Evolutionary conservation across 306 rosid species (phyloP).

Genomic region (Chamaecrista fasciculata): DNA sequence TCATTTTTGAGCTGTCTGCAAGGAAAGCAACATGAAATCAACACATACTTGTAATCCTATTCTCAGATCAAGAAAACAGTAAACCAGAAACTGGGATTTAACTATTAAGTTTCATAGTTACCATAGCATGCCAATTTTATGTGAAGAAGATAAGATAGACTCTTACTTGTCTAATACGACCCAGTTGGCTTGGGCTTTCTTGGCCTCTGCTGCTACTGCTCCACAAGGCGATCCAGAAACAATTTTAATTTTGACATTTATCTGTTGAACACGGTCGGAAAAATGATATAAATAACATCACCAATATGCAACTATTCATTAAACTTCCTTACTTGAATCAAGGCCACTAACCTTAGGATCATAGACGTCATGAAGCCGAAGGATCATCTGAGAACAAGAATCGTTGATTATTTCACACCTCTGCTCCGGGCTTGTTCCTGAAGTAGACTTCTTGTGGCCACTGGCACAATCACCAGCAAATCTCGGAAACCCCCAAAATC

Average conservation of each 20-base stretch:
- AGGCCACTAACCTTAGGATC: constrained; percentile 73
- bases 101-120: not conserved
- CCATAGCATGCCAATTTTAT: constrained; percentile 29
- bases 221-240: constrained; percentile 94
- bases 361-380: constrained; percentile 94
- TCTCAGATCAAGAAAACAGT: constrained; percentile 6
- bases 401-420: constrained; percentile 74
- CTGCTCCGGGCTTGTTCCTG: constrained; percentile 71
- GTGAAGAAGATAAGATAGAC: constrained; percentile 25
- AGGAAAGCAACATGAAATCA: constrained; percentile 19
- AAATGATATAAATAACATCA: constrained; percentile 21
- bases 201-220: constrained; percentile 87
- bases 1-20: constrained; percentile 87
- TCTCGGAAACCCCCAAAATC: constrained; percentile 87
- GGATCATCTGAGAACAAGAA: constrained; percentile 97
- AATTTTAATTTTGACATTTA: constrained; percentile 88
- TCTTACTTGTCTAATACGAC: constrained; percentile 94
- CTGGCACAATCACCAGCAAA: constrained; percentile 96
- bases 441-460: constrained; percentile 58
- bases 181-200: constrained; percentile 88
- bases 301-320: not conserved
- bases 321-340: constrained; percentile 13
- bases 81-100: not conserved
- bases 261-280: constrained; percentile 44
- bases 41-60: not conserved